Evolutionary conservation across 805 yeast genomes (phyloP).

Genomic region (Wickerhamiella domercqiae): DNA sequence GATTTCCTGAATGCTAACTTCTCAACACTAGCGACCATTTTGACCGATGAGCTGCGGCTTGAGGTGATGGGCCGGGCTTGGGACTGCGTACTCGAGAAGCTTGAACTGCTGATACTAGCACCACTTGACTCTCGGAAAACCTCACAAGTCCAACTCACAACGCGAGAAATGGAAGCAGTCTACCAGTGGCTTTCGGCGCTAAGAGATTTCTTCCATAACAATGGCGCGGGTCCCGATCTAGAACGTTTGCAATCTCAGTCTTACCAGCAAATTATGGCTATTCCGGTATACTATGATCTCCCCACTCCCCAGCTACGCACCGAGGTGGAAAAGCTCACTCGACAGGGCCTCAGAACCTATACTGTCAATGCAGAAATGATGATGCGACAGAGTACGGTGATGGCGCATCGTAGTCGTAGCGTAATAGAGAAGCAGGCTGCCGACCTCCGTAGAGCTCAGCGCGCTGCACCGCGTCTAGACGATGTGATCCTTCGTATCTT

Average conservation of each 20-base stretch:
- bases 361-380: slow-evolving; percentile 31
- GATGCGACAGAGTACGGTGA: slow-evolving; percentile 49
- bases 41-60: slow-evolving; percentile 40
- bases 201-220: slow-evolving; percentile 60
- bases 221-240: slow-evolving; percentile 67
- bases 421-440: slow-evolving; percentile 35
- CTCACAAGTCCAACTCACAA: slow-evolving; percentile 29
- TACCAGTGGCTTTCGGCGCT: slow-evolving; percentile 60
- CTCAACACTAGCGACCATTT: slow-evolving; percentile 41
- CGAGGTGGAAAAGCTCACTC: slow-evolving; percentile 46
- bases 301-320: slow-evolving; percentile 31
- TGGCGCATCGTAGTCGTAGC: slow-evolving; percentile 53
- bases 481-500: slow-evolving; percentile 60
- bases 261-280: slow-evolving; percentile 47
- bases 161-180: slow-evolving; percentile 48
- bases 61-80: slow-evolving; percentile 68
- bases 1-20: slow-evolving; percentile 59
- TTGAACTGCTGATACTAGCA: slow-evolving; percentile 64
- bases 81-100: slow-evolving; percentile 52
- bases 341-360: slow-evolving; percentile 34
- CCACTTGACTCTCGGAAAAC: slow-evolving; percentile 28
- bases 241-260: slow-evolving; percentile 44
- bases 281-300: slow-evolving; percentile 52
- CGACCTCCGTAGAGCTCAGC: slow-evolving; percentile 31
- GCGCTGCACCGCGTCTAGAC: slow-evolving; percentile 36